Conservation (phyloP, 1,139 yeast genomes). For the Sugiyamaella paludigena region DNA sequence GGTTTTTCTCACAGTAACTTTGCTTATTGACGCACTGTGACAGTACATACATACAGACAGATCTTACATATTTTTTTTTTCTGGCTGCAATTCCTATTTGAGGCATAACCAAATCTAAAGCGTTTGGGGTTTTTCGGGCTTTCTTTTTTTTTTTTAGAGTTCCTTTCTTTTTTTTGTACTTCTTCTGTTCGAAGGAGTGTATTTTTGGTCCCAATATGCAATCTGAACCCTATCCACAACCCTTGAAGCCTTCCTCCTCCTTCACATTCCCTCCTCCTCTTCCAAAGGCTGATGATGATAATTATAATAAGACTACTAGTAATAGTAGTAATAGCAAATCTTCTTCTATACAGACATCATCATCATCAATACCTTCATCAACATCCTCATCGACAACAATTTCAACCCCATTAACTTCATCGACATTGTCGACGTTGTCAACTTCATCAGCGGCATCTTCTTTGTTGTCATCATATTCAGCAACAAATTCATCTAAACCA, state of each 20-base stretch:
- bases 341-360: slow-evolving; percentile 1
- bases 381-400: neutral
- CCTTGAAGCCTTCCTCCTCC: slow-evolving; percentile 10
- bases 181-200: neutral
- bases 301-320: no score
- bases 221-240: slow-evolving; percentile 16
- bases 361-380: neutral
- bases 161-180: neutral
- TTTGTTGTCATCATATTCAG: neutral
- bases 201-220: slow-evolving; percentile 5
- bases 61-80: no score
- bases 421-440: neutral
- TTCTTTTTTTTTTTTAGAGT: neutral
- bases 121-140: neutral
- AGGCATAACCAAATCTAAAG: no score
- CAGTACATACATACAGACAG: no score
- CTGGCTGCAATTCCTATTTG: no score
- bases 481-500: neutral
- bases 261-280: slow-evolving; percentile 18
- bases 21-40: no score
- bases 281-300: slow-evolving; percentile 10
- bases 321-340: slow-evolving; percentile 1
- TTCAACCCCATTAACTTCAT: neutral
- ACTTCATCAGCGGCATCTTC: neutral
- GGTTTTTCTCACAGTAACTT: no score